Base-by-base conservation (phyloP, 768 basidiomycete species). In the Leucosporidium creatinivorum region DNA sequence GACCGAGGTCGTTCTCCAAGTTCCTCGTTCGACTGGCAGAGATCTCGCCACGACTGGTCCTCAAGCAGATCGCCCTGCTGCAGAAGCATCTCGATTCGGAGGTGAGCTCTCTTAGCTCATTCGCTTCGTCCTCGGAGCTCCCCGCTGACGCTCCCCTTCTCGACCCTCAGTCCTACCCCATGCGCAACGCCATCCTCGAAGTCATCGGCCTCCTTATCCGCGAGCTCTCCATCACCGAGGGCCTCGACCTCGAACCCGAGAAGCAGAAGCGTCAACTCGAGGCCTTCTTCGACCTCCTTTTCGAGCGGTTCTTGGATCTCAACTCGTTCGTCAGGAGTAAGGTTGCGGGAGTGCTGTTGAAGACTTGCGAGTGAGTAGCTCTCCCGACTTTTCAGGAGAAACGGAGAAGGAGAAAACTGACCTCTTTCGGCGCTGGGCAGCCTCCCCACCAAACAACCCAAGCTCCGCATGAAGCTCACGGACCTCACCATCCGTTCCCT, bases 111-210 rank as follows among this genome's bases (percentile, higher is more conserved):
- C 33, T 10, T 17, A 5, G 23, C 8, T 25, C 13, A 0, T 17
- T n/a, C 31, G 23, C n/a, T 19, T 58, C 36, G 36, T 9, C 23
- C 26, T 3, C 30, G 26, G 6, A 44, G 13, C 54, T 58, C 67
- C 25, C 67, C 28, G 44, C 47, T 58, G 25, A 25, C 33, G 47
- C 10, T 31, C 23, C 50, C 50, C 57, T 58, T 39, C 36, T 30
- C 36, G 13, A 10, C 25, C 26, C 19, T 8, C 73, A 96, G 92
- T 87, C 93, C 0, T 96, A 98, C 76, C 90, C 93, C 0, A 93
- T 99, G 86, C 91, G 96, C 51, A 88, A 92, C 81, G 91, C 92
- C 1, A 82, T 99, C 64, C 85, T 99, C 60, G 94, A 98, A 76
- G 84, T 93, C 65, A 85, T 98, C 50, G 91, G 91, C 8, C 81